Base-by-base conservation (phyloP, 331 rosid genomes). In the Pyrus hybrid region DNA sequence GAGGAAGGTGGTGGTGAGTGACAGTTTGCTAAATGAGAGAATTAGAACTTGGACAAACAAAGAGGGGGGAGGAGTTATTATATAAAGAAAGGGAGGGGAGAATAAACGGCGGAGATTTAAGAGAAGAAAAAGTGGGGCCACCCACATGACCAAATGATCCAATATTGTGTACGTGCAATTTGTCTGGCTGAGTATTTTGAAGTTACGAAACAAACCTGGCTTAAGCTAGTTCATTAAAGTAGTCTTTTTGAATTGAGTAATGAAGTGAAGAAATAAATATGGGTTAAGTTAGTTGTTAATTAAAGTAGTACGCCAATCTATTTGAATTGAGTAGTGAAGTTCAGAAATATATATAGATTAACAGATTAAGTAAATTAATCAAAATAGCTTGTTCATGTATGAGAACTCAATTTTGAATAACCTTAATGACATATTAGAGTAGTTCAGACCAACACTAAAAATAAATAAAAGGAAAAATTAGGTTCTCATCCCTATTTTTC, bases 61-160 rank as follows among this genome's bases (percentile, higher is more conserved):
- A 71, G 78, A 80, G 53, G 20, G 23, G 63, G 74, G 56, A 65
- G 12, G 75, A 66, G 80, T 75, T 37, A 49, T 83, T 91, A 87
- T 62, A 91, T 91, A 91, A 41, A 69, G 78, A 64, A 80, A 37
- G 18, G 33, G 63, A 71, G 62, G 73, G 72, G 72, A 21, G 77
- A 57, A 67, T 86, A 43, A 65, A 89, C 87, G 95, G 95, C 80
- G 64, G 61, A 86, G 90, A 87, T 80, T 83, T 80, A 17, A 81
- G 28, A 32, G 28, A 18, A 17, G 54, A 12, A 65, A 51, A 67
- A 67, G 84, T 69, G 70, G 86, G 83, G 73, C 54, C 75, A 76
- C 78, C 78, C 89, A 83, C 80, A 76, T 80, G 90, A 62, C 78
- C 63, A 60, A 68, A 79, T 81, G 77, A 81, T 79, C 88, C 80